Conservation (phyloP, 2,329 filamentous ascomycete species). For the Ascocoryne sarcoides region DNA sequence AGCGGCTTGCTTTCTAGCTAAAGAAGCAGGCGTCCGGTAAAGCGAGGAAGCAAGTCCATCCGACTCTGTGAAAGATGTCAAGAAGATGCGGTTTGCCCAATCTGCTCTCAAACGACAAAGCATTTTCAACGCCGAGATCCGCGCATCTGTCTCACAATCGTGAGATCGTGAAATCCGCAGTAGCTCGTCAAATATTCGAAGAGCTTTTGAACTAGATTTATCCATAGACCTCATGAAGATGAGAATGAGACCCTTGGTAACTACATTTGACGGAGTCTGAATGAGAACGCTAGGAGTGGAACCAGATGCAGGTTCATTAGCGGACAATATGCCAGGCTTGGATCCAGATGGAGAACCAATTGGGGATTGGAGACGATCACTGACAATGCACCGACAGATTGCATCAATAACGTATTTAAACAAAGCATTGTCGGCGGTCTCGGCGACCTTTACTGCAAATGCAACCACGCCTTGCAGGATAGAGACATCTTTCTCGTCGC, state of each 20-base stretch:
- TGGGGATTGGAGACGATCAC: slow-evolving; percentile 37
- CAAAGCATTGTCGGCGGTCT: slow-evolving; percentile 46
- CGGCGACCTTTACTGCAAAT: slow-evolving; percentile 56
- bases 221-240: slow-evolving; percentile 71
- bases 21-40: slow-evolving; percentile 50
- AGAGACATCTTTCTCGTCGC: slow-evolving; percentile 52
- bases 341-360: slow-evolving; percentile 24
- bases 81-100: slow-evolving; percentile 65
- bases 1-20: slow-evolving; percentile 33
- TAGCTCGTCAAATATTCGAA: slow-evolving; percentile 52
- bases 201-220: slow-evolving; percentile 54
- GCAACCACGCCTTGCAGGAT: slow-evolving; percentile 57
- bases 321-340: slow-evolving; percentile 17
- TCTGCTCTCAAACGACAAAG: slow-evolving; percentile 79
- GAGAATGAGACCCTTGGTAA: slow-evolving; percentile 60
- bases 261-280: slow-evolving; percentile 59
- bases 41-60: slow-evolving; percentile 64
- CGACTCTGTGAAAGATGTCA: slow-evolving; percentile 62
- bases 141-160: slow-evolving; percentile 56
- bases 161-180: slow-evolving; percentile 53
- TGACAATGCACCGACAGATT: slow-evolving; percentile 41
- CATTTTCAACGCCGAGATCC: slow-evolving; percentile 66
- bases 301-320: slow-evolving; percentile 12
- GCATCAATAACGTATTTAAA: slow-evolving; percentile 51
- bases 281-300: slow-evolving; percentile 6